Conservation (phyloP, 129 eudicot species). For the Centrapalus pauciflorus region DNA sequence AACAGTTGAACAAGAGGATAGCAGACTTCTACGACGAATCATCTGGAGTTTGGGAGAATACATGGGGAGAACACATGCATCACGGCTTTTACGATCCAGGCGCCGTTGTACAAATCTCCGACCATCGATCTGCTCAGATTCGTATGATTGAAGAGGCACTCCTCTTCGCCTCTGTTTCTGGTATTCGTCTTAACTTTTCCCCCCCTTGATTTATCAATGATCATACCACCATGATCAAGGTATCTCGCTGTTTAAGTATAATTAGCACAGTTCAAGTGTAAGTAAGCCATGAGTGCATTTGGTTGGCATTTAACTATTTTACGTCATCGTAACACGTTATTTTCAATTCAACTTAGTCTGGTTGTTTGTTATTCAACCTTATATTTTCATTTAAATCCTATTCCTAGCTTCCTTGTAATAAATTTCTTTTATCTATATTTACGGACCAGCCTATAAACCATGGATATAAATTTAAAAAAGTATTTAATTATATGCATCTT, state of each 20-base stretch:
- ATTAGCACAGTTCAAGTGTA: not conserved
- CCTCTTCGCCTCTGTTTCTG: slow-evolving; percentile 58
- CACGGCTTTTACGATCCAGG: slow-evolving; percentile 78
- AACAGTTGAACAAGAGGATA: slow-evolving; percentile 59
- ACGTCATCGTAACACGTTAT: not conserved
- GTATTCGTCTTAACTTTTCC: slow-evolving; percentile 18
- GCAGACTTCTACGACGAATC: slow-evolving; percentile 91
- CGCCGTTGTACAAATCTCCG: slow-evolving; percentile 40
- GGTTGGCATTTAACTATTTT: not conserved
- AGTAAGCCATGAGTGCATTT: not conserved
- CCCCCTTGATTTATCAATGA: too few relatives aligned
- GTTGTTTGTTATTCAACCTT: too few relatives aligned
- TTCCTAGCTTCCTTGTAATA: too few relatives aligned
- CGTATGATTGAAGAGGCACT: slow-evolving; percentile 90
- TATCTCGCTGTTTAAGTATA: not conserved
- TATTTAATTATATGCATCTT: too few relatives aligned
- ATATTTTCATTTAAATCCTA: too few relatives aligned
- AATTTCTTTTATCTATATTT: too few relatives aligned
- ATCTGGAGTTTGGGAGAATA: slow-evolving; percentile 83
- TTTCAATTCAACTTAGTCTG: not conserved
- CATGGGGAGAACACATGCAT: slow-evolving; percentile 99
- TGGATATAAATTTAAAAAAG: too few relatives aligned
- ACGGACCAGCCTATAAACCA: too few relatives aligned
- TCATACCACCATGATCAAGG: not conserved
- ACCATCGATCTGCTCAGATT: slow-evolving; percentile 87